Evolutionary conservation across 495 filamentous ascomycete species (phyloP).

Genomic region (Hypoxylon perforatum): DNA sequence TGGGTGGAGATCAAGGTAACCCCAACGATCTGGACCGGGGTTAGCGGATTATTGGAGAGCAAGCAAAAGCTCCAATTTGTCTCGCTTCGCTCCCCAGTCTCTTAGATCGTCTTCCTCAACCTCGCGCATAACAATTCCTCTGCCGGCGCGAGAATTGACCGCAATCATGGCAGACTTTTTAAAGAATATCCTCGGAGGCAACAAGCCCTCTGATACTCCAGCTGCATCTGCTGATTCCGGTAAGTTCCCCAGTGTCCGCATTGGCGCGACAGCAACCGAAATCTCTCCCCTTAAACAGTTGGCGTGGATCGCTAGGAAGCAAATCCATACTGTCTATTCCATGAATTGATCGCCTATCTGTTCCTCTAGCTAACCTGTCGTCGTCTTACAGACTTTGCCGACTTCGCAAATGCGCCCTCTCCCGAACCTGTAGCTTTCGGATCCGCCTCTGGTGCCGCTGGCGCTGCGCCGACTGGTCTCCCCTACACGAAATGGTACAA

Average conservation of each 20-base stretch:
- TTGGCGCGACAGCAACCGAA: slow-evolving; percentile 9
- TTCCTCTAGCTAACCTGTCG: slow-evolving; percentile 5
- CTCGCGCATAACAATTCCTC: slow-evolving; percentile 24
- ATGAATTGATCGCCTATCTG: too few species aligned
- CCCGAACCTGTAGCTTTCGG: slow-evolving; percentile 63
- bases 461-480: slow-evolving; percentile 59
- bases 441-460: slow-evolving; percentile 44
- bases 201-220: slow-evolving; percentile 63
- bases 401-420: slow-evolving; percentile 76
- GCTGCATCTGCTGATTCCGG: slow-evolving; percentile 68
- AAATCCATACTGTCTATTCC: not conserved
- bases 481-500: slow-evolving; percentile 97
- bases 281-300: not conserved
- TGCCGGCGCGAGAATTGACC: slow-evolving; percentile 9
- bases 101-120: slow-evolving; percentile 17
- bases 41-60: not conserved
- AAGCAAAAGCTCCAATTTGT: slow-evolving; percentile 19
- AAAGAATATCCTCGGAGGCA: slow-evolving; percentile 74
- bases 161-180: slow-evolving; percentile 73
- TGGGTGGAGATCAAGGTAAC: not conserved
- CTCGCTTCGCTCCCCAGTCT: slow-evolving; percentile 17
- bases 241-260: slow-evolving; percentile 51
- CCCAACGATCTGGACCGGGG: slow-evolving; percentile 6
- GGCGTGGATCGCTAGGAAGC: not conserved
- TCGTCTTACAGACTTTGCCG: slow-evolving; percentile 74